phyloP scores from a whole-genome alignment of 805 yeast species.

The Saccharomycopsis amapae region DNA sequence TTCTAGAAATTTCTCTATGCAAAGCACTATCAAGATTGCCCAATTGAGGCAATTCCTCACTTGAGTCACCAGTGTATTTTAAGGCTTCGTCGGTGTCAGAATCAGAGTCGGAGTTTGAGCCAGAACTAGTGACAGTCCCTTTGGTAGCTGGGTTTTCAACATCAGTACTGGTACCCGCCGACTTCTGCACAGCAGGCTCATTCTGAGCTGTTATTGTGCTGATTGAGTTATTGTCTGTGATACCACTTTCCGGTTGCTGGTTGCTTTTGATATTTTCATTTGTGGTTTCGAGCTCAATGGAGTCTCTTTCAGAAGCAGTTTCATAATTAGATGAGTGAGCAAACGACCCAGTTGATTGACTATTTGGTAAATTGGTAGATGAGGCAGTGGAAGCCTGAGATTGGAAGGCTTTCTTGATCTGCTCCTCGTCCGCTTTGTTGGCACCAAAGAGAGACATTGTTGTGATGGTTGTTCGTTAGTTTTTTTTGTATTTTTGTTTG shows the following conservation, averaged over 20 bases:
- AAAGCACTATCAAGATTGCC: slow-evolving; percentile 20
- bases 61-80: slow-evolving; percentile 6
- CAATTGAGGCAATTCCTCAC: slow-evolving; percentile 14
- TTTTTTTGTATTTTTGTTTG: too few species aligned
- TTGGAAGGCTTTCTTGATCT: neutral
- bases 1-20: slow-evolving; percentile 8
- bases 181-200: neutral
- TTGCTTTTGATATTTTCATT: neutral
- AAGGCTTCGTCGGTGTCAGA: neutral
- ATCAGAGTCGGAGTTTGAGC: too few species aligned
- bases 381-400: neutral
- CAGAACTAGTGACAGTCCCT: neutral
- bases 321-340: slow-evolving; percentile 9
- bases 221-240: neutral
- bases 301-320: slow-evolving; percentile 10
- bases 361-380: neutral
- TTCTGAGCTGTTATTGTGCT: neutral
- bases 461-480: too few species aligned
- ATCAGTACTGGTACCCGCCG: neutral
- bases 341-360: slow-evolving; percentile 8
- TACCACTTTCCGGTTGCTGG: neutral
- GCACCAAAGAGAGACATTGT: slow-evolving; percentile 8
- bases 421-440: slow-evolving; percentile 4
- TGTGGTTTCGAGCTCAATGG: neutral
- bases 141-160: neutral